Evolutionary conservation across 2,329 filamentous ascomycete species (phyloP), one percentile per base, ranked within the genome.

Genomic region (Xylariaceae sp.): DNA sequence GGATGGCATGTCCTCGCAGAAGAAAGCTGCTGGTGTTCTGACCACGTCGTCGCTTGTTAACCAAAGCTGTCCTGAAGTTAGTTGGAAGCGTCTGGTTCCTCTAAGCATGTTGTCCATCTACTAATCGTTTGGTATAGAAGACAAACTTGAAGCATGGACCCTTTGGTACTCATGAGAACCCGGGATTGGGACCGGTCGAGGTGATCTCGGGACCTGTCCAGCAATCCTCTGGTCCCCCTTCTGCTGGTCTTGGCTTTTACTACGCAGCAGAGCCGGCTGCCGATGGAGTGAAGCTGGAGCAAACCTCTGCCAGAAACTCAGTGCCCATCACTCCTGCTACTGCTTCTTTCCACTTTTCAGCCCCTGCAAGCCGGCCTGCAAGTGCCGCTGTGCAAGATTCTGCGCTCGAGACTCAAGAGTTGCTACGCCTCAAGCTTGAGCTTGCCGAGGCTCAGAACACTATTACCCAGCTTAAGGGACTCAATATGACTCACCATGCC

Each of bases 161-260:
- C 2, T 62, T 66, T 11, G 64, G 69, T 37, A 59, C 60, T 56
- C 66, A 71, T 8, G 69, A 68, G 4, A 62, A 71, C 9, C 63
- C 69, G 51, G 79, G 81, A 47, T 64, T 74, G 35, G 81, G 79
- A 57, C 78, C 81, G 7, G 85, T 92, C 79, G 89, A 94, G 82
- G 92, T 55, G 77, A 92, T 64, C 37, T 84, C 87, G 58, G 88
- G 87, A 70, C 80, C 93, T 52, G 84, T 84, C n/a, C 86, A 92
- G 72, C 88, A 91, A 68, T 84, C 88, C 68, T 77, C 77, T 49
- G 72, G 79, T n/a, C 74, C 87, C 53, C 78, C 78, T 54, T 80
- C 84, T 72, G 84, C 88, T 69, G 82, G 81, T 62, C 78, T 83
- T 59, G 77, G 78, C 55, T 70, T 83, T 49, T 81, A 80, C 59